Base-by-base conservation (phyloP, 1,284 basidiomycete species). In the Garcileccinum viscosum region DNA sequence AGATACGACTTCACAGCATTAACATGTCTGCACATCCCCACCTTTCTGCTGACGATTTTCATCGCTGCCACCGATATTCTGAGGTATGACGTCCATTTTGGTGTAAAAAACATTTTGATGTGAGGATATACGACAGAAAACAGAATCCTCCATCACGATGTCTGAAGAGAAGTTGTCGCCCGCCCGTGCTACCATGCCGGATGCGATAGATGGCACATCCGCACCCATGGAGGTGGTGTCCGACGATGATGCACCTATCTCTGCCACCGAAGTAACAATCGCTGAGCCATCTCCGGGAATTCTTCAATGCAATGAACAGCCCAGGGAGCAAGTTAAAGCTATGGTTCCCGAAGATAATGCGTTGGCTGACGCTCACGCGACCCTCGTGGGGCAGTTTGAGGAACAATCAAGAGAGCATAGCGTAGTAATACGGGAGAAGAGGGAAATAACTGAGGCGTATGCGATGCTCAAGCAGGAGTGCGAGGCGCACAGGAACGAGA, bases 1-100 rank as follows among this genome's bases (percentile, higher is more conserved):
- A 50, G 66, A 69, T 40, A 65, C 67, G 63, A 66, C 58, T 24
- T 58, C 56, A 62, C 65, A 15, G 11, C 56, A 47, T 72, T 65
- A n/a, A n/a, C 67, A 72, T 67, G 70, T 62, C 67, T 65, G 22
- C 9, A 2, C 62, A 22, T 53, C 63, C 44, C 58, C 65, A 14
- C 58, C 12, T 9, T 19, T 7, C 22, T 7, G 1, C 7, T 53
- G 73, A 44, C 4, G 66, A 69, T 30, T 4, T n/a, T 14, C 42
- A 53, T 19, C 60, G n/a, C 22, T 32, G 27, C 38, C 7, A 30
- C 33, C 44, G 24, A 38, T 35, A 11, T 11, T 24, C 7, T 22
- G 30, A 67, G 71, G 72, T 73, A 72, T 9, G 64, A 17, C 6
- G 22, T 58, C 56, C 19, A 27, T 38, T 50, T 7, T n/a, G 37